Percentiles rank a stretch among this genome's conserved stretches.
Conservation (phyloP, 2,329 filamentous ascomycete species). For the Colletotrichum lindemuthianum region DNA sequence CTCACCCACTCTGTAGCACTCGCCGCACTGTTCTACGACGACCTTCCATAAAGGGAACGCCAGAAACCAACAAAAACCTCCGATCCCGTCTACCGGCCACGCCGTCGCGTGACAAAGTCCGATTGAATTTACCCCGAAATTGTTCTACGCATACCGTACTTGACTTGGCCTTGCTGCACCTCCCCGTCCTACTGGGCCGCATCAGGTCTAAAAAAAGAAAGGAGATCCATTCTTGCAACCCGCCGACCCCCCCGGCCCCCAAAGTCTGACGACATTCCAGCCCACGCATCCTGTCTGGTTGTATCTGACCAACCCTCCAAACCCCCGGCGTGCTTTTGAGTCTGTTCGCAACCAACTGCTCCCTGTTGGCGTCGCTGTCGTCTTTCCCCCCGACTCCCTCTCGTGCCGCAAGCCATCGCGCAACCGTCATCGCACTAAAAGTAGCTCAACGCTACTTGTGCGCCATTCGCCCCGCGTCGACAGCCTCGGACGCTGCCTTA, state of each 20-base stretch:
- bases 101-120: background rate
- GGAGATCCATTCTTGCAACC: constrained; percentile 17
- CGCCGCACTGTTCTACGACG: no score
- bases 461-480: background rate
- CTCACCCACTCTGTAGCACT: no score
- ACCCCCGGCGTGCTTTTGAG: no score
- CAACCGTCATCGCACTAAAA: no score
- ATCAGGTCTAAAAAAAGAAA: constrained; percentile 29
- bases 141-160: background rate
- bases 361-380: background rate
- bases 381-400: background rate
- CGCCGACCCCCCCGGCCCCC: constrained; percentile 11
- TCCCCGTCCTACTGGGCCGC: constrained; percentile 23
- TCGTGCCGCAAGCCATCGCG: no score
- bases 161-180: constrained; percentile 6
- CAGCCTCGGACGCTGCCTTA: constrained; percentile 2
- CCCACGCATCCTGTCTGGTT: background rate
- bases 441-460: background rate
- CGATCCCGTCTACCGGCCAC: background rate
- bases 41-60: background rate
- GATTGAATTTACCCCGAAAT: constrained; percentile 17
- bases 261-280: constrained; percentile 32
- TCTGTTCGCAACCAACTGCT: background rate
- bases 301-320: constrained; percentile 19
- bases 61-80: background rate